Percentiles rank a stretch among this genome's conserved stretches.
phyloP scores from a whole-genome alignment of 2,329 filamentous ascomycete species.

The Talaromyces sp. region DNA sequence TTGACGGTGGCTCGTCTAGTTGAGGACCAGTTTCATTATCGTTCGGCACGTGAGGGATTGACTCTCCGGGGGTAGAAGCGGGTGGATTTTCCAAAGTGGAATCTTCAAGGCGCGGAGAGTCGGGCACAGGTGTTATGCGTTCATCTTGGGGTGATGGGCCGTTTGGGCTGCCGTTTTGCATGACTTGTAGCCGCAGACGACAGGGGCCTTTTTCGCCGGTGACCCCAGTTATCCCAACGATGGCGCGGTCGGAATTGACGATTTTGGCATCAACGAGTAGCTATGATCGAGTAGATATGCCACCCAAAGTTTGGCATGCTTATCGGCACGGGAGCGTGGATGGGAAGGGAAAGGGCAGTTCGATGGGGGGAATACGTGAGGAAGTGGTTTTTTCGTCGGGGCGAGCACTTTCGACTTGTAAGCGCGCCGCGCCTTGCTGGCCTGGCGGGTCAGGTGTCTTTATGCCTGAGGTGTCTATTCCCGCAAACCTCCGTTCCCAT shows the following conservation, averaged over 20 bases:
- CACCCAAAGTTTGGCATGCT: conserved; percentile 48
- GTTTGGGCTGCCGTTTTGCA: conserved; percentile 51
- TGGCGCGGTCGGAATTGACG: conserved; percentile 36
- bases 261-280: conserved; percentile 48
- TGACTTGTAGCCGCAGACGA: conserved; percentile 46
- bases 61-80: conserved; percentile 27
- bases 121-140: conserved; percentile 36
- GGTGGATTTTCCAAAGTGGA: conserved; percentile 22
- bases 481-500: conserved; percentile 35
- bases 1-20: conserved; percentile 46
- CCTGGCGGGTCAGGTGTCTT: conserved; percentile 1
- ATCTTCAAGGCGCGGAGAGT: conserved; percentile 25
- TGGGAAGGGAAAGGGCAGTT: conserved; percentile 38
- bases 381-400: conserved; percentile 46
- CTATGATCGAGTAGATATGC: conserved; percentile 30
- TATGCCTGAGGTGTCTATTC: conserved; percentile 15
- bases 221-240: conserved; percentile 52
- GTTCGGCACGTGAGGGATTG: conserved; percentile 32
- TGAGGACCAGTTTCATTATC: conserved; percentile 33
- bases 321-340: conserved; percentile 46
- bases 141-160: conserved; percentile 45
- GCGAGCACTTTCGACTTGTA: conserved; percentile 32
- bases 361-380: conserved; percentile 39
- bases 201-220: conserved; percentile 45
- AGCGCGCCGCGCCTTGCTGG: conserved; percentile 29